These are phyloP conservation scores for Rhodotorula kratochvilovae DNA, from an alignment of 768 basidiomycete genomes.

Conservation along the genomic window DNA sequence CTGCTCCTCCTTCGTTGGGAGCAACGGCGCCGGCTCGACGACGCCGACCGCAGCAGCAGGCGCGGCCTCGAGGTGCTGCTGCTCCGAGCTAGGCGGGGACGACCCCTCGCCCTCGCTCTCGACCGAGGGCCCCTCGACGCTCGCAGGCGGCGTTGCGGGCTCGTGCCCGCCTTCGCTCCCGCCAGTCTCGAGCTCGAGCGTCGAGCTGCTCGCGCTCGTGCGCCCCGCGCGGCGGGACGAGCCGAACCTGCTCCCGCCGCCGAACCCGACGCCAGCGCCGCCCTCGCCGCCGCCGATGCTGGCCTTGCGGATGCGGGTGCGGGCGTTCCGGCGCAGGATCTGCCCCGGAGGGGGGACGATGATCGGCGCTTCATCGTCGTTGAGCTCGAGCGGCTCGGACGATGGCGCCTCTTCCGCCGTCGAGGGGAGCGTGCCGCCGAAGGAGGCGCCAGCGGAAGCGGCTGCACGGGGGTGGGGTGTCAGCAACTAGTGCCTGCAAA, in stretches of 20 bases:
- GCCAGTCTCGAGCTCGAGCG: not conserved
- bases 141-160: no score
- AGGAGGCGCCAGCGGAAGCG: conserved; percentile 21
- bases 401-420: conserved; percentile 58
- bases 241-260: conserved; percentile 28
- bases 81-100: conserved; percentile 9
- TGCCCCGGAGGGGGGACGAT: conserved; percentile 78
- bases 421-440: conserved; percentile 43
- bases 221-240: not conserved
- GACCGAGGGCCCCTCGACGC: not conserved
- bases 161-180: not conserved
- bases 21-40: not conserved
- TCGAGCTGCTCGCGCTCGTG: not conserved
- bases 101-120: not conserved
- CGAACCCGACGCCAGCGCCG: conserved; percentile 75
- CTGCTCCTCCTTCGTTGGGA: not conserved
- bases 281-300: conserved; percentile 63
- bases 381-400: conserved; percentile 62
- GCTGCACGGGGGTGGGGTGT: not conserved
- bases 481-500: not conserved
- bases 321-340: conserved; percentile 82
- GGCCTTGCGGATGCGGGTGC: conserved; percentile 91
- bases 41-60: not conserved
- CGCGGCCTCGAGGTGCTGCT: conserved; percentile 15
- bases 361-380: conserved; percentile 64